Percentiles rank a stretch among this genome's conserved stretches.
Evolutionary conservation across 768 basidiomycete genomes (phyloP).

Genomic region (Steccherinum ochraceum): DNA sequence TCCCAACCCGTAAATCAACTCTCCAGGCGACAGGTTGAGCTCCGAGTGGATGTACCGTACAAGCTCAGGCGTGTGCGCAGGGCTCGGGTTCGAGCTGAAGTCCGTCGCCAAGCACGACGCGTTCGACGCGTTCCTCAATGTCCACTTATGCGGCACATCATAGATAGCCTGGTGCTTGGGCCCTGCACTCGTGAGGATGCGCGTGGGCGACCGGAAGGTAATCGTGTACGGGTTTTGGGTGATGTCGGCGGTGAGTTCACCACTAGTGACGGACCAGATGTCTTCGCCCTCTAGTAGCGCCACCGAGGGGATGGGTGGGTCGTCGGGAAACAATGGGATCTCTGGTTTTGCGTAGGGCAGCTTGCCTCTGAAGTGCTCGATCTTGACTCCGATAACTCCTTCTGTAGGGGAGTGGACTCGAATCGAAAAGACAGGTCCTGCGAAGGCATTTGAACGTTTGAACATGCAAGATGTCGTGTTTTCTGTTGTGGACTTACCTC

Average conservation of each 20-base stretch:
- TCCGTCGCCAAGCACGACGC: constrained; percentile 53
- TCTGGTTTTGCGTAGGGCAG: constrained; percentile 31
- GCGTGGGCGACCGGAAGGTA: constrained; percentile 48
- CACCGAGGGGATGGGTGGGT: constrained; percentile 38
- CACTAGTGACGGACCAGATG: constrained; percentile 33
- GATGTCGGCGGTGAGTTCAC: constrained; percentile 48
- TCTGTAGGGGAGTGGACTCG: constrained; percentile 50
- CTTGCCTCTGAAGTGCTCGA: constrained; percentile 44
- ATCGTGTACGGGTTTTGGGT: constrained; percentile 56
- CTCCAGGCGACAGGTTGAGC: constrained; percentile 62
- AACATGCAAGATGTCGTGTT: too few relatives aligned
- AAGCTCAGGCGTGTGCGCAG: constrained; percentile 32
- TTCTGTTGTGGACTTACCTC: constrained; percentile 36
- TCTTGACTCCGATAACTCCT: constrained; percentile 49
- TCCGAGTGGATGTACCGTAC: constrained; percentile 50
- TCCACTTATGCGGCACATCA: constrained; percentile 53
- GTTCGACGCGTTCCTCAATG: constrained; percentile 41
- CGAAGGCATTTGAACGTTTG: too few relatives aligned
- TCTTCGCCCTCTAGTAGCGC: constrained; percentile 24
- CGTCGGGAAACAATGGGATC: constrained; percentile 62
- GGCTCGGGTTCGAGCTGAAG: constrained; percentile 50
- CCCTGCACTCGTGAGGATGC: constrained; percentile 44
- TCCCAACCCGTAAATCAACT: constrained; percentile 68
- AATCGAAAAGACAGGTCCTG: constrained; percentile 45
- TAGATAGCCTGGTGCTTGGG: constrained; percentile 48